phyloP scores from a whole-genome alignment of 768 basidiomycete species.

The Botryobasidium botryosum region DNA sequence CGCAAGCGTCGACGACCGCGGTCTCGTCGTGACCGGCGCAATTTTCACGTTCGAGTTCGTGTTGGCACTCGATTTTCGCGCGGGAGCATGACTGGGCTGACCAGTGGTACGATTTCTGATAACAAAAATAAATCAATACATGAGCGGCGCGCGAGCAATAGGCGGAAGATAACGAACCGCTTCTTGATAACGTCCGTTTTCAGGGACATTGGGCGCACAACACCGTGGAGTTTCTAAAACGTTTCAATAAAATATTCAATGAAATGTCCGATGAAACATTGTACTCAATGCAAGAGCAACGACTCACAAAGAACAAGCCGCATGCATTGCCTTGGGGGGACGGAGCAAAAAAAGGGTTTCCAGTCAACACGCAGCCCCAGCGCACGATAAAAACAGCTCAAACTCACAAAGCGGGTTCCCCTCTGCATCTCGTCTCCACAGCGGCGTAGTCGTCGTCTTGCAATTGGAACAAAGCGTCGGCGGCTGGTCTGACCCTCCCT shows the following conservation, averaged over 20 bases:
- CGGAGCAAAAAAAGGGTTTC: no score
- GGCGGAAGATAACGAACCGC: slow-evolving; percentile 30
- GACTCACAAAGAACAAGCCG: slow-evolving; percentile 77
- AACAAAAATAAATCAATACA: no score
- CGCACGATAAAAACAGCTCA: not conserved
- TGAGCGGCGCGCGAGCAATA: not conserved
- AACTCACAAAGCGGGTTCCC: slow-evolving; percentile 77
- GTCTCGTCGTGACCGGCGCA: not conserved
- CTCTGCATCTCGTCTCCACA: slow-evolving; percentile 86
- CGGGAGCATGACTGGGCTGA: no score
- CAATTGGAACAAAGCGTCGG: slow-evolving; percentile 90
- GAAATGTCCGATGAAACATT: not conserved
- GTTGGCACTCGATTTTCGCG: not conserved
- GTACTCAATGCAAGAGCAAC: slow-evolving; percentile 1
- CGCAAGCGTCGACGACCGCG: not conserved
- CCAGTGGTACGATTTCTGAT: no score
- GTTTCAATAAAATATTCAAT: not conserved
- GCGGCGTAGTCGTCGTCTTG: slow-evolving; percentile 84
- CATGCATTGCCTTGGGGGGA: slow-evolving; percentile 58
- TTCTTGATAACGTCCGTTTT: slow-evolving; percentile 99
- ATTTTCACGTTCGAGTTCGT: not conserved
- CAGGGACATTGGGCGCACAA: slow-evolving; percentile 81
- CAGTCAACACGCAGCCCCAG: not conserved
- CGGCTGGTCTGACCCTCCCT: slow-evolving; percentile 46
- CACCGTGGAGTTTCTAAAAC: slow-evolving; percentile 80